Evolutionary conservation across 2,329 filamentous ascomycete genomes (phyloP).

Genomic region (Aspergillus sp.): DNA sequence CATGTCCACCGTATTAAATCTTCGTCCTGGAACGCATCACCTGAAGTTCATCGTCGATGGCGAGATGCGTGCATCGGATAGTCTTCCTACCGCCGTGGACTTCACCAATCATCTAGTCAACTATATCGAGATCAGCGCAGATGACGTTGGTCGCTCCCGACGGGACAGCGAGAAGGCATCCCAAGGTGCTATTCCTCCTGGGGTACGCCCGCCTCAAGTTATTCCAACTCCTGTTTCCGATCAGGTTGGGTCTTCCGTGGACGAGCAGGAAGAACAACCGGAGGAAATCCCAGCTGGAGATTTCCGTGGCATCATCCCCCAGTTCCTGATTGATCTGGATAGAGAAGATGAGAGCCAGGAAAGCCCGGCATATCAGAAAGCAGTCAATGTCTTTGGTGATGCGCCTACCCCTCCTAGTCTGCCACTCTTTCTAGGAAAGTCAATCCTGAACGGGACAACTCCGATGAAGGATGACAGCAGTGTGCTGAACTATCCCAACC

Average conservation of each 20-base stretch:
- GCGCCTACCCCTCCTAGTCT: constrained; percentile 80
- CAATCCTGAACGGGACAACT: constrained; percentile 86
- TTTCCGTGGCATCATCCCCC: constrained; percentile 75
- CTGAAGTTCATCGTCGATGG: constrained; percentile 94
- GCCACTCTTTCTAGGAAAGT: constrained; percentile 88
- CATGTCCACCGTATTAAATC: constrained; percentile 74
- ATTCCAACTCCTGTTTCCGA: constrained; percentile 35
- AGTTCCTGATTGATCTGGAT: constrained; percentile 81
- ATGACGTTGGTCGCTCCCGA: constrained; percentile 54
- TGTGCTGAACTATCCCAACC: constrained; percentile 93
- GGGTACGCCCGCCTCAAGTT: constrained; percentile 46
- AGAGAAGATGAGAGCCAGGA: constrained; percentile 80
- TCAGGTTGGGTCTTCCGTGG: constrained; percentile 35
- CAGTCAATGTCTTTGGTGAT: constrained; percentile 71
- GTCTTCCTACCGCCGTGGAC: constrained; percentile 91
- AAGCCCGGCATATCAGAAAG: constrained; percentile 69
- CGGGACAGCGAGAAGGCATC: constrained; percentile 36
- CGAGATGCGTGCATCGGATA: constrained; percentile 84
- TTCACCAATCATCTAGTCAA: constrained; percentile 98
- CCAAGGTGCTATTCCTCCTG: constrained; percentile 34
- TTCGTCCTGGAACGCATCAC: constrained; percentile 92
- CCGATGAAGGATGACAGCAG: constrained; percentile 98
- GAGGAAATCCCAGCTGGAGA: constrained; percentile 57
- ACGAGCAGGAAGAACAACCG: constrained; percentile 45
- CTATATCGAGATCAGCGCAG: constrained; percentile 88